Conservation (phyloP, 2,329 filamentous ascomycete species). For the Ceratocystis eucalypticola region DNA sequence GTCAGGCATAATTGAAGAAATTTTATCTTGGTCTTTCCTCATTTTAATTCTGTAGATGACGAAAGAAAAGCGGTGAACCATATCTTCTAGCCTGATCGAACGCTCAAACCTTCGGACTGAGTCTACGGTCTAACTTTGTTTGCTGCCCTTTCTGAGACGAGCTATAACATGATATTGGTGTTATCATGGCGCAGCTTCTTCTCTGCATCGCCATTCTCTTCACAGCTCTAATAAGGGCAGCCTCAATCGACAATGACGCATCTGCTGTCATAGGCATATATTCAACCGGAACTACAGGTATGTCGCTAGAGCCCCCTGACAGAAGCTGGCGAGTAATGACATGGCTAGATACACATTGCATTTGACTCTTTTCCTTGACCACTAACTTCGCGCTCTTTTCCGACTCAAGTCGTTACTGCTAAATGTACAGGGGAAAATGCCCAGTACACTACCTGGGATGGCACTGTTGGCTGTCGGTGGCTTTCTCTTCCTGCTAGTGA, state of each 20-base stretch:
- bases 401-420: constrained; percentile 7
- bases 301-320: background rate
- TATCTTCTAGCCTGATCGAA: background rate
- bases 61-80: background rate
- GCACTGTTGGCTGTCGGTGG: constrained; percentile 15
- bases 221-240: background rate
- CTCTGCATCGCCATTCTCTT: background rate
- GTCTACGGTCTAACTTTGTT: background rate
- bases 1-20: background rate
- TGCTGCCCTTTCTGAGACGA: background rate
- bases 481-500: background rate
- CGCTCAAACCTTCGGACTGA: background rate
- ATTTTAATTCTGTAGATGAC: background rate
- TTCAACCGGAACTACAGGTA: constrained; percentile 3
- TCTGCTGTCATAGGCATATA: constrained; percentile 10
- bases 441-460: constrained; percentile 16
- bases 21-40: background rate
- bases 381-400: background rate
- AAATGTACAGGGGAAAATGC: constrained; percentile 8
- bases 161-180: background rate
- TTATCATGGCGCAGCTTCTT: background rate
- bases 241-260: background rate
- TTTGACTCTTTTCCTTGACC: too few species aligned
- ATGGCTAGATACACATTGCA: too few species aligned
- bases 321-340: too few species aligned